Conservation (phyloP, 1,139 yeast species). For the Suhomyces kunorum region DNA sequence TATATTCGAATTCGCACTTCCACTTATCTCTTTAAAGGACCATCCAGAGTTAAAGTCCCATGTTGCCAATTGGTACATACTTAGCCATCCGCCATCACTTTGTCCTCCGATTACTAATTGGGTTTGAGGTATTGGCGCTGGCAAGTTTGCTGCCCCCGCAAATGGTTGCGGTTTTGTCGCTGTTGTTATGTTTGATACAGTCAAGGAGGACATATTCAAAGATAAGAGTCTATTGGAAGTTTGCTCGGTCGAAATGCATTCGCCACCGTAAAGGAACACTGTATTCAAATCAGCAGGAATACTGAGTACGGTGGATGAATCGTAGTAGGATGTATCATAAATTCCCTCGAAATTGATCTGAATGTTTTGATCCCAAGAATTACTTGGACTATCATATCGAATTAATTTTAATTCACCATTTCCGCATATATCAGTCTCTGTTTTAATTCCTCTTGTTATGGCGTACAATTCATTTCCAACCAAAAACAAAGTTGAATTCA, state of each 20-base stretch:
- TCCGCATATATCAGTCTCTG: constrained; percentile 30
- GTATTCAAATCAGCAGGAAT: constrained; percentile 32
- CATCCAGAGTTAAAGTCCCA: constrained; percentile 62
- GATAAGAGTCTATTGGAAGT: constrained; percentile 42
- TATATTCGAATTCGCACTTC: constrained; percentile 28
- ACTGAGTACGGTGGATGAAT: constrained; percentile 38
- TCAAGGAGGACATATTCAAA: constrained; percentile 26
- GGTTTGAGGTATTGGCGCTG: constrained; percentile 44
- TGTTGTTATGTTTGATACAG: constrained; percentile 37
- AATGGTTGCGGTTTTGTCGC: constrained; percentile 54
- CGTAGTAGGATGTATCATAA: constrained; percentile 34
- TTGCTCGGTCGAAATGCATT: constrained; percentile 20
- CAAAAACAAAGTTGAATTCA: constrained; percentile 34
- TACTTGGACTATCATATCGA: constrained; percentile 22
- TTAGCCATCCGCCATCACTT: constrained; percentile 56
- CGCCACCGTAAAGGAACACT: constrained; percentile 54
- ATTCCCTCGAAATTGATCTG: constrained; percentile 26
- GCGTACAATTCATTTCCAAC: constrained; percentile 36
- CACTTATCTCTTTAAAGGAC: constrained; percentile 45
- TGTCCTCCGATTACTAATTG: constrained; percentile 56
- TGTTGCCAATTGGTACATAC: constrained; percentile 59
- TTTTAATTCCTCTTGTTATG: constrained; percentile 18
- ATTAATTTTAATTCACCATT: constrained; percentile 28
- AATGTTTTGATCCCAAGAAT: constrained; percentile 27
- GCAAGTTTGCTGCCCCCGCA: constrained; percentile 46